A percentile compares a stretch with the other conserved stretches of the same genome.
These are phyloP conservation scores for Colletotrichum sp. DNA, from an alignment of 2,329 filamentous ascomycete species.

Conservation along the genomic window DNA sequence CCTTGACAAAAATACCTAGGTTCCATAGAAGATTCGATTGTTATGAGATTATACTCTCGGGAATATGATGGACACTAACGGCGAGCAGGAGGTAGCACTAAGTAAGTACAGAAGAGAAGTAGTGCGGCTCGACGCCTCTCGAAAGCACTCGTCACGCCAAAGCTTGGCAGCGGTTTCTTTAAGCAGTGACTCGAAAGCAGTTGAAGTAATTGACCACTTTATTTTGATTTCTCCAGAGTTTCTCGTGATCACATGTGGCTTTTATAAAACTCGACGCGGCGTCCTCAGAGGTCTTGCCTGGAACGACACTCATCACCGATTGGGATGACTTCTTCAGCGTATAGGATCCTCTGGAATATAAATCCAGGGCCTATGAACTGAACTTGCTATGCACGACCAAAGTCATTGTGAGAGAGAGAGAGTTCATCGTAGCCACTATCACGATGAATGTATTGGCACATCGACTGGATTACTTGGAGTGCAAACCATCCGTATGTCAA, in stretches of 20 bases:
- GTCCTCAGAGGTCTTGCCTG: background rate
- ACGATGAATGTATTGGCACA: rapidly evolving
- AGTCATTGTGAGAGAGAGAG: background rate
- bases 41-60: background rate
- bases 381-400: background rate
- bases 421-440: background rate
- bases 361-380: rapidly evolving
- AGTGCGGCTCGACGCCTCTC: background rate
- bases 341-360: too few species aligned
- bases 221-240: background rate
- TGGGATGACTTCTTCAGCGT: background rate
- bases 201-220: too few species aligned
- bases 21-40: background rate
- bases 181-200: background rate
- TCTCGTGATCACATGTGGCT: background rate
- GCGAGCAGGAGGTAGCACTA: background rate
- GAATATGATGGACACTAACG: background rate
- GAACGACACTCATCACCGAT: background rate
- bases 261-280: background rate
- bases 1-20: background rate
- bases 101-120: background rate
- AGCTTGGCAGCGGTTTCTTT: background rate
- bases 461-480: rapidly evolving
- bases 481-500: background rate
- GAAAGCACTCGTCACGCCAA: background rate